Evolutionary conservation across 768 basidiomycete species (phyloP), one percentile per base, ranked within the genome.

Genomic region (Leucocoprinus sp.): DNA sequence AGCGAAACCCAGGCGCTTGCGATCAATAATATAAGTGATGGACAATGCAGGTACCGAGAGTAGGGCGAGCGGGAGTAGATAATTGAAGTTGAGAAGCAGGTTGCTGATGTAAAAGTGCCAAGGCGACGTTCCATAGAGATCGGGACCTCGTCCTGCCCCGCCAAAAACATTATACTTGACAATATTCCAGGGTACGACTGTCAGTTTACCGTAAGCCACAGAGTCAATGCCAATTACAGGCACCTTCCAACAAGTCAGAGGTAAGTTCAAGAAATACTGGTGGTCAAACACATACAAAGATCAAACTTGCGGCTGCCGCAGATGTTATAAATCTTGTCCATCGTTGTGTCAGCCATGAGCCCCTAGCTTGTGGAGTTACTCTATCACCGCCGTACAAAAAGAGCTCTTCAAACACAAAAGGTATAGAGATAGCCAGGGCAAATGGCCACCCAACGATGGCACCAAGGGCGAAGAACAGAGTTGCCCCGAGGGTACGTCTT

Each of bases 381-480:
- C 62, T 61, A 55, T 96, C 93, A 6, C 71, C 75, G 29, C 85
- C 82, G 43, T 69, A 76, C 18, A 93, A 60, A 56, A 92, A 86
- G 17, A 97, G 67, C 60, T 98, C 91, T 60, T 98, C 96, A 37
- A 89, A 61, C 9, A 93, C 78, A 54, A 95, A 93, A 1, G 96
- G 96, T 11, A 96, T 64, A 0, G 89, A 79, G 5, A 97, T 71
- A 0, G 88, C 81, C 14, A 92, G 71, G n/a, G 88, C 72, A 60
- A 99, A 99, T 5, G 96, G 96, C 96, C 96, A 99, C 4, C 95
- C 96, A 26, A 97, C 76, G 40, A 98, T 76, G 1, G 82, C 89
- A 4, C 90, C 93, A 5, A 79, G 59, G 1, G 88, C 90, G 58
- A 92, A 89, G 38, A 72, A 64, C 37, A 84, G 48, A 0, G 87